Percentiles rank a stretch among this genome's conserved stretches.
Evolutionary conservation across 2,329 filamentous ascomycete species (phyloP).

Genomic region (Alternaria arbusti): DNA sequence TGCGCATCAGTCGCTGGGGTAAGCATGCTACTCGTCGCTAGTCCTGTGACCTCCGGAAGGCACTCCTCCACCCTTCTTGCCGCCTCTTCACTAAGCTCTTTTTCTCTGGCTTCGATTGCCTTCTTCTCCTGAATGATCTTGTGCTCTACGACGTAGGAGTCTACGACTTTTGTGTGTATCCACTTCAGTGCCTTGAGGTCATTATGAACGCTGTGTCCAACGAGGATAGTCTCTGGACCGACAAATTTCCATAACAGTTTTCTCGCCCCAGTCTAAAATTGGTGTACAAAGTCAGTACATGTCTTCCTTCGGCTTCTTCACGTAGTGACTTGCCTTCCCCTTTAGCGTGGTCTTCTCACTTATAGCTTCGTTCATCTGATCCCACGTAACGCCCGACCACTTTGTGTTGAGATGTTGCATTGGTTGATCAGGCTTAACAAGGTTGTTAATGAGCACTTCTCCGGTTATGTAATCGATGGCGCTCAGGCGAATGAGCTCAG

Average conservation of each 20-base stretch:
- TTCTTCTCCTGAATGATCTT: slow-evolving; percentile 8
- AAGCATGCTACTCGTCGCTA: not conserved
- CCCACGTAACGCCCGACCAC: slow-evolving; percentile 57
- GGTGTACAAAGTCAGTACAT: not conserved
- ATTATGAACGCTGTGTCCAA: slow-evolving; percentile 55
- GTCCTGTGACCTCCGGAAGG: not conserved
- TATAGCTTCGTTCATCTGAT: slow-evolving; percentile 49
- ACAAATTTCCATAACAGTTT: slow-evolving; percentile 54
- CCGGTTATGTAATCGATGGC: slow-evolving; percentile 59
- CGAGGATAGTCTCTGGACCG: slow-evolving; percentile 55
- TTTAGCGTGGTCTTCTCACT: slow-evolving; percentile 45
- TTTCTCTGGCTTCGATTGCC: slow-evolving; percentile 6
- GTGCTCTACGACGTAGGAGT: slow-evolving; percentile 49
- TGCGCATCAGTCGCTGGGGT: not conserved
- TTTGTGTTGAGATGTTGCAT: slow-evolving; percentile 60
- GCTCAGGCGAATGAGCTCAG: slow-evolving; percentile 61
- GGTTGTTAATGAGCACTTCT: slow-evolving; percentile 56
- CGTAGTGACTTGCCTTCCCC: slow-evolving; percentile 39
- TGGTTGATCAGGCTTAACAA: slow-evolving; percentile 56
- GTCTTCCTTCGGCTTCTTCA: not conserved
- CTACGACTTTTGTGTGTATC: slow-evolving; percentile 56
- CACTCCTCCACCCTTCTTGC: not conserved
- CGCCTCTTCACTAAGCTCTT: not conserved
- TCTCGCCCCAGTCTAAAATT: slow-evolving; percentile 46
- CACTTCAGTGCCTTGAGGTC: slow-evolving; percentile 57